phyloP scores from a whole-genome alignment of 176 grass and related monocot species.

The Stipa capillata region DNA sequence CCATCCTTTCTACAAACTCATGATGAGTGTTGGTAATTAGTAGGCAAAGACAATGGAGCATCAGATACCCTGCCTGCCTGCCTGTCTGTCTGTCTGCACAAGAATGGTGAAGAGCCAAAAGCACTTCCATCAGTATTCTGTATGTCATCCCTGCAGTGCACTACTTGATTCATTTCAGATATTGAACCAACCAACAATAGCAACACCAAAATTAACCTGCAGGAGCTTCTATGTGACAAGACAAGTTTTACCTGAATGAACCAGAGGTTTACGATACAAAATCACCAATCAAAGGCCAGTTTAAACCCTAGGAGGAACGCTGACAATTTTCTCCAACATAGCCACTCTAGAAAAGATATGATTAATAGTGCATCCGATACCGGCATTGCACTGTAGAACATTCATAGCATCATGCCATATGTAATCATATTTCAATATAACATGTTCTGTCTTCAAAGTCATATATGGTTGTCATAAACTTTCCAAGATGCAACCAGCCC shows the following conservation, averaged over 20 bases:
- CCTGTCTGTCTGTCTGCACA: neutral
- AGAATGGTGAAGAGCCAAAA: neutral
- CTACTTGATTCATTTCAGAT: neutral
- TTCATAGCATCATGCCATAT: neutral
- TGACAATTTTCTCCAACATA: neutral
- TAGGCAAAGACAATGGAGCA: neutral
- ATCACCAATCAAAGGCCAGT: neutral
- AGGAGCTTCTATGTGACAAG: too few species aligned
- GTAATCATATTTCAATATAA: neutral
- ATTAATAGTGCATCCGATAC: neutral
- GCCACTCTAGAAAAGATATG: neutral
- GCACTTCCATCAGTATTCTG: neutral
- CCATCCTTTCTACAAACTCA: neutral
- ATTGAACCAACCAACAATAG: neutral
- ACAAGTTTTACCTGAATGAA: neutral
- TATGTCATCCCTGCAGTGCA: neutral
- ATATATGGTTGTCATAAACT: neutral
- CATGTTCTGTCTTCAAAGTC: neutral
- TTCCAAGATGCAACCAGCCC: neutral
- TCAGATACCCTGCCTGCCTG: neutral
- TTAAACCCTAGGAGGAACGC: neutral
- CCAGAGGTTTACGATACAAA: neutral
- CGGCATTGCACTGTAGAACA: neutral
- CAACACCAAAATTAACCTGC: too few species aligned
- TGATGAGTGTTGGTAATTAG: neutral